Base-by-base conservation (phyloP, 2,329 filamentous ascomycete genomes). In the Claviceps lovelessii region DNA sequence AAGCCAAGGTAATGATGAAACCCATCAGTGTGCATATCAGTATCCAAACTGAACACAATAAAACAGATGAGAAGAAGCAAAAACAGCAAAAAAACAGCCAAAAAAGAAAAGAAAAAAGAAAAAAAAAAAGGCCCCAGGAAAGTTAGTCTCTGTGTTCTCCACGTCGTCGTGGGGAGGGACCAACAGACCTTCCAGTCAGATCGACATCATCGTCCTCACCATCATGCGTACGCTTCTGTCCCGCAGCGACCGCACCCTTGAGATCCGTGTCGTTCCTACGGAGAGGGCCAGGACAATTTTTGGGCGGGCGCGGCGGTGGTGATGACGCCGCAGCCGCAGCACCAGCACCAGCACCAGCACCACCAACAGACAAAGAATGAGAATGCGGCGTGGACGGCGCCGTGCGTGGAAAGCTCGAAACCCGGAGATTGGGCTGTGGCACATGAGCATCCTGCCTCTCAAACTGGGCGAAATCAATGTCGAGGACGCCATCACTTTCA, bases 141-240 rank as follows among this genome's bases (percentile, higher is more conserved):
- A 13, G 51, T 56, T 51, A 56, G 54, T 56, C 51, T 53, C 23
- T 42, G 19, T 23, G 31, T 42, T 53, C 51, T 53, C 51, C 42
- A 35, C 42, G 51, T 37, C n/a, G 51, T 45, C 41, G 51, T 52
- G 39, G 41, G 51, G 54, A 51, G 37, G 51, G 54, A 56, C 51
- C 23, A 56, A 53, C 54, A 51, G 51, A 56, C 54, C 45, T 53
- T 51, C 17, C 51, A 31, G 35, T 45, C 54, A 46, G 51, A 23
- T 53, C 54, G 15, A 46, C 51, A 7, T 48, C 35, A 35, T 41
- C 37, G 29, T n/a, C 28, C 23, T 33, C 49, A 28, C 9, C 49
- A 17, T 47, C 33, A 4, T 17, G 42, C 6, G 23, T 6, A n/a
- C 47, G 23, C 17, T 35, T 42, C 47, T 31, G 39, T 17, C 33